These are phyloP conservation scores for Phytophthora hibernalis DNA, from an alignment of 352 stramenopile species.

Conservation along the genomic window DNA sequence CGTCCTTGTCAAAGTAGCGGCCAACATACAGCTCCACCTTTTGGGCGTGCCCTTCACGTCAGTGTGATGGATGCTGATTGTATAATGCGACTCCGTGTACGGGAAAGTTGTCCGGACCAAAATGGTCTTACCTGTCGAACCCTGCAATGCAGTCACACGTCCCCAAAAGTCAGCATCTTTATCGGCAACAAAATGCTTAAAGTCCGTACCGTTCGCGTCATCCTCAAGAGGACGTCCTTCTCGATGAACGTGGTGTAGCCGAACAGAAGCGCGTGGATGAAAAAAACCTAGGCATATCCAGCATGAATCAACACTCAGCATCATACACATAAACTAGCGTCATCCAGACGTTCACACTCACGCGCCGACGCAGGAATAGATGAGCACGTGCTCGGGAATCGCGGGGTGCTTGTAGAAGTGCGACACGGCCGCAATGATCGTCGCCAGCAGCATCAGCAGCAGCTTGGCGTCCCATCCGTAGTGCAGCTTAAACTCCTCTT, in stretches of 20 bases:
- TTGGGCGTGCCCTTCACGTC: constrained; percentile 45
- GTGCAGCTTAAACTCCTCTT: constrained; percentile 61
- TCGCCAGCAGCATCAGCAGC: constrained; percentile 76
- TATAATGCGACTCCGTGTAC: constrained; percentile 80
- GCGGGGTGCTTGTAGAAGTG: constrained; percentile 74
- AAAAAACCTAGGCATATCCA: constrained; percentile 71
- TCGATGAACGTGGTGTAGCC: constrained; percentile 77
- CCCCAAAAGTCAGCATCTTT: neutral
- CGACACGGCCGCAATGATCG: constrained; percentile 61
- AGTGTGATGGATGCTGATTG: constrained; percentile 59
- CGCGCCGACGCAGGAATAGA: constrained; percentile 75
- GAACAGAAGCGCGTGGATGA: constrained; percentile 79
- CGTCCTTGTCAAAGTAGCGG: constrained; percentile 88
- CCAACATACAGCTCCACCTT: constrained; percentile 84
- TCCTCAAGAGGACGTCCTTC: constrained; percentile 78
- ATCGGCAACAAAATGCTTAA: neutral
- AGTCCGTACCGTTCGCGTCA: constrained; percentile 64
- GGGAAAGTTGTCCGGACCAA: constrained; percentile 77
- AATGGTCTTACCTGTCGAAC: constrained; percentile 42
- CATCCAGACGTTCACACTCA: constrained; percentile 31
- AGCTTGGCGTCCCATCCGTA: constrained; percentile 87
- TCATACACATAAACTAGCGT: neutral
- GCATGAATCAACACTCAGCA: neutral
- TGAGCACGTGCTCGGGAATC: constrained; percentile 70
- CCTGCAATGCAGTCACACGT: constrained; percentile 33